These are phyloP conservation scores for Mycena alexandri DNA, from an alignment of 768 basidiomycete genomes.

Conservation along the genomic window DNA sequence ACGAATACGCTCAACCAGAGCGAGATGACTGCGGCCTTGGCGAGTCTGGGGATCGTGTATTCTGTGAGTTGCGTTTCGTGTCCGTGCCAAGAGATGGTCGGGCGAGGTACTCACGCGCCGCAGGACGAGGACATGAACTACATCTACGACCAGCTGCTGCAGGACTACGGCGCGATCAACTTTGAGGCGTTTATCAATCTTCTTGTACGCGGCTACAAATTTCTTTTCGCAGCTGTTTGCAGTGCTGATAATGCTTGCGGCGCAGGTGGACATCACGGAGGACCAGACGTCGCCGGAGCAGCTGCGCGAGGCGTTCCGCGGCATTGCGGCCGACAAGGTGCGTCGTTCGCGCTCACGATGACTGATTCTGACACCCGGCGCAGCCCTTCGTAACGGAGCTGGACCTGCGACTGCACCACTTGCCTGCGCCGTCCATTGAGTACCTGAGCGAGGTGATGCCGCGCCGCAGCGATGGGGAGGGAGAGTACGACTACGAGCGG, in stretches of 20 bases:
- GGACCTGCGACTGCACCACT: conserved; percentile 86
- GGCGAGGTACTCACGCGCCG: conserved; percentile 2
- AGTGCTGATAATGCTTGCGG: conserved; percentile 3
- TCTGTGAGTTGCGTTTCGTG: conserved; percentile 74
- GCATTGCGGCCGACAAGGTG: conserved; percentile 92
- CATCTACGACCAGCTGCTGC: conserved; percentile 83
- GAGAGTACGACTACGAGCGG: conserved; percentile 83
- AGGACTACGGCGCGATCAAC: conserved; percentile 88
- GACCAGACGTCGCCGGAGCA: conserved; percentile 95
- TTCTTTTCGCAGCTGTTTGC: background rate
- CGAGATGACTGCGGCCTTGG: conserved; percentile 94
- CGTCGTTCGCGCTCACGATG: conserved; percentile 18
- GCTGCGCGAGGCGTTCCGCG: conserved; percentile 92
- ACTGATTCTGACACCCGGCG: conserved; percentile 31
- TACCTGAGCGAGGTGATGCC: conserved; percentile 92
- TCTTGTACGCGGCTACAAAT: conserved; percentile 63
- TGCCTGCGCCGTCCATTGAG: conserved; percentile 80
- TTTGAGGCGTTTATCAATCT: conserved; percentile 97
- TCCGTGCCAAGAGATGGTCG: too few relatives aligned
- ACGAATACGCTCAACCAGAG: conserved; percentile 87
- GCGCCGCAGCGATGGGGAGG: conserved; percentile 67
- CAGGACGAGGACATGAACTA: conserved; percentile 90
- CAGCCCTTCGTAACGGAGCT: conserved; percentile 95
- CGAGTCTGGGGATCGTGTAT: conserved; percentile 94
- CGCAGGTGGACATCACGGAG: conserved; percentile 93